Conservation (phyloP, 345 rosid genomes). For the Gossypium australe region DNA sequence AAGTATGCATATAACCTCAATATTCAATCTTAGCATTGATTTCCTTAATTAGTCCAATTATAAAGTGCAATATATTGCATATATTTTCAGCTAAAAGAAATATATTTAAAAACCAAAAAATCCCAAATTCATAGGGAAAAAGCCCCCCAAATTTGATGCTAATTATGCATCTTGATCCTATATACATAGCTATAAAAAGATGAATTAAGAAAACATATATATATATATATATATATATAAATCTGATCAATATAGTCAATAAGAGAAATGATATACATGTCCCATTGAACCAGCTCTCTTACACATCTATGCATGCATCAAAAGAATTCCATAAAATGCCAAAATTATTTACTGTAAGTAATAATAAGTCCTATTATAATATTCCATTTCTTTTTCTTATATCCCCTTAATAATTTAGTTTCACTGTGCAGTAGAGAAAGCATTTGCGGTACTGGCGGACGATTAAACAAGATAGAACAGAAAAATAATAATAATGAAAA, state of each 20-base stretch:
- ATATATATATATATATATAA: too few species aligned
- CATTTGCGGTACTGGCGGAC: neutral
- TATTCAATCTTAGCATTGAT: neutral
- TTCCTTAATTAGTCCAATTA: neutral
- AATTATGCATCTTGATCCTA: neutral
- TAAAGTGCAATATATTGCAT: neutral
- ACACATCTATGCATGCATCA: neutral
- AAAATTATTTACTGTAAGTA: neutral
- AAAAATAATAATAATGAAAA: neutral
- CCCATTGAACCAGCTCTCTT: constrained; percentile 4
- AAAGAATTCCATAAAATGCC: neutral
- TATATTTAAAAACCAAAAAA: neutral
- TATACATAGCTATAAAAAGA: neutral
- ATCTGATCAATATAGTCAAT: neutral
- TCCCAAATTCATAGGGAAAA: neutral
- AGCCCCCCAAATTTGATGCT: neutral
- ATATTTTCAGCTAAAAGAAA: neutral
- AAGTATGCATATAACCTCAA: neutral
- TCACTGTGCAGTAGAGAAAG: constrained; percentile 15
- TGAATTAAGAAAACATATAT: neutral
- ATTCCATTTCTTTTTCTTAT: constrained; percentile 3
- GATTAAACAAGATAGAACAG: constrained; percentile 9
- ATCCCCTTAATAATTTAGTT: constrained; percentile 18
- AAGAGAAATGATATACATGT: constrained; percentile 11
- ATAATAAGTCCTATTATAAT: neutral